Conservation (phyloP, 306 rosid species). For the Sicyos edulis region DNA sequence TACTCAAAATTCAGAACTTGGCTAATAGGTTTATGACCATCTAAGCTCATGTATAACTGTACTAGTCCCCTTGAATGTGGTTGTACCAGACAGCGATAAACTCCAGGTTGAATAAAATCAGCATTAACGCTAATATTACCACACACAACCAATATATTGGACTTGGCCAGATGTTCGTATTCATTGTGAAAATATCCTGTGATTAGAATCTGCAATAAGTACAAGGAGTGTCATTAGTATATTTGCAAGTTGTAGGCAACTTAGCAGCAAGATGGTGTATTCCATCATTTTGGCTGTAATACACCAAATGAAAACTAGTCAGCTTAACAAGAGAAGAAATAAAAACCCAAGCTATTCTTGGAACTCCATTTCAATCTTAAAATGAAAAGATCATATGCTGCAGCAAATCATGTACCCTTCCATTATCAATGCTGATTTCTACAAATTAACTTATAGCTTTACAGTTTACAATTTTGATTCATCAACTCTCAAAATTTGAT, state of each 20-base stretch:
- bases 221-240: slow-evolving; percentile 5
- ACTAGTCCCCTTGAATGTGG: slow-evolving; percentile 55
- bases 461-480: not conserved
- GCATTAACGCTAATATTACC: slow-evolving; percentile 54
- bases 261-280: slow-evolving; percentile 8
- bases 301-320: not conserved
- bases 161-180: slow-evolving; percentile 48
- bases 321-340: not conserved
- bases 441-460: not conserved
- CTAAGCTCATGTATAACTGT: slow-evolving; percentile 64
- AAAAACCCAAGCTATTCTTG: not conserved
- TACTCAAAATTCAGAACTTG: slow-evolving; percentile 74
- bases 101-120: slow-evolving; percentile 78
- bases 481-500: not conserved
- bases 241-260: not conserved
- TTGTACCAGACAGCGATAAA: slow-evolving; percentile 64
- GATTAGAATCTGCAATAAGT: slow-evolving; percentile 62
- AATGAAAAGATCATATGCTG: not conserved
- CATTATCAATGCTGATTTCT: not conserved
- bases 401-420: not conserved
- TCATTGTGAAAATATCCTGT: slow-evolving; percentile 62
- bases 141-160: slow-evolving; percentile 57
- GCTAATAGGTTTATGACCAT: slow-evolving; percentile 81
- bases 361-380: not conserved
- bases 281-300: not conserved